These are phyloP conservation scores for Sechiopsis laciniata DNA, from an alignment of 306 rosid genomes.

Conservation along the genomic window DNA sequence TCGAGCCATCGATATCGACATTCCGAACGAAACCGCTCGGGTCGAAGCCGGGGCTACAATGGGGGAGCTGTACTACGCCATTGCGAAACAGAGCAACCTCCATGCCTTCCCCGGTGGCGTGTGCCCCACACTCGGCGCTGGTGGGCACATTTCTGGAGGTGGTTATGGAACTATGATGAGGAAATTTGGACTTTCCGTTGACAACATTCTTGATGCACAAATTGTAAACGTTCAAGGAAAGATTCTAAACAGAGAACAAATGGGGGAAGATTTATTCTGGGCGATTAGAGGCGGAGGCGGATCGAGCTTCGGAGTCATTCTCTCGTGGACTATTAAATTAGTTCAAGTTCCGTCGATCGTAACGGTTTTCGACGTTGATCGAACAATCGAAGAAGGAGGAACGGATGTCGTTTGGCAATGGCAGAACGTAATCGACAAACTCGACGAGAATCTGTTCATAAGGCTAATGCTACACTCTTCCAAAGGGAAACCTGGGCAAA, in stretches of 20 bases:
- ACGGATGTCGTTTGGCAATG: constrained; percentile 14
- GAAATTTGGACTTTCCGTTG: constrained; percentile 31
- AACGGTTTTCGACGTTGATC: constrained; percentile 22
- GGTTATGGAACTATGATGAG: constrained; percentile 38
- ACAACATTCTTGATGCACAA: constrained; percentile 29
- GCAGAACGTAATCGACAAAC: constrained; percentile 22
- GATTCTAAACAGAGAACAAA: constrained; percentile 27
- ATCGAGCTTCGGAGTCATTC: constrained; percentile 36
- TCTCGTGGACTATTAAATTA: constrained; percentile 32
- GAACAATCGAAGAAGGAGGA: constrained; percentile 21
- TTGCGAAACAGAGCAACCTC: constrained; percentile 21
- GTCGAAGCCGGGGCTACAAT: constrained; percentile 34
- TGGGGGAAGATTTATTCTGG: constrained; percentile 47
- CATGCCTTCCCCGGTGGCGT: constrained; percentile 31
- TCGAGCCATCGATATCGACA: constrained; percentile 20
- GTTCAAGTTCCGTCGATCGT: constrained; percentile 21
- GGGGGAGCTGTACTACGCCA: constrained; percentile 32
- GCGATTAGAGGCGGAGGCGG: constrained; percentile 36
- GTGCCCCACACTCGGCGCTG: constrained; percentile 25
- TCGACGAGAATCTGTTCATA: constrained; percentile 26
- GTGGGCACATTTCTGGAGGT: constrained; percentile 37
- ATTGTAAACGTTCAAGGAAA: constrained; percentile 26
- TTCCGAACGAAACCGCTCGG: constrained; percentile 21
- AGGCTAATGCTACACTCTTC: background rate
- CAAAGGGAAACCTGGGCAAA: background rate